Evolutionary conservation across 148 eudicot genomes (phyloP).

Genomic region (Amaranthus cruentus): DNA sequence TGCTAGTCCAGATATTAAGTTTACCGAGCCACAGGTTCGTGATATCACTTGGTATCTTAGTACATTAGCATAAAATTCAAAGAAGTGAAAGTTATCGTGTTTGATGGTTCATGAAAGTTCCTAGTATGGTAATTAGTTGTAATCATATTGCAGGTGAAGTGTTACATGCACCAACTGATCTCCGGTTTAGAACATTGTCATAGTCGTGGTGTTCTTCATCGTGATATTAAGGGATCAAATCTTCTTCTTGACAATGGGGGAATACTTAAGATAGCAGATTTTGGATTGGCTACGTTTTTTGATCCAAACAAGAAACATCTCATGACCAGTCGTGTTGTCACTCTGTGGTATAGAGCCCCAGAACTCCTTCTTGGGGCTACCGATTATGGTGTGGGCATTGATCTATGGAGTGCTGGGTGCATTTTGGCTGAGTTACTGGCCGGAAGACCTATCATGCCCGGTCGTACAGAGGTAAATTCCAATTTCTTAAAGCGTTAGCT

Average conservation of each 20-base stretch:
- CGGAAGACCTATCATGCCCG: conserved; percentile 77
- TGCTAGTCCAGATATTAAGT: conserved; percentile 84
- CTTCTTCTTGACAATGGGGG: conserved; percentile 82
- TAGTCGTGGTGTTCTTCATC: conserved; percentile 73
- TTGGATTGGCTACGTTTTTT: conserved; percentile 77
- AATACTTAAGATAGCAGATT: conserved; percentile 79
- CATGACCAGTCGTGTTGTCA: conserved; percentile 95
- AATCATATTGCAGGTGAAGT: conserved; percentile 55
- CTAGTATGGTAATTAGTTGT: conserved; percentile 9
- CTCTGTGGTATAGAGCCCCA: conserved; percentile 92
- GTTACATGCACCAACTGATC: conserved; percentile 69
- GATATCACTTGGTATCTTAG: neutral
- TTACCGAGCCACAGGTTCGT: conserved; percentile 79
- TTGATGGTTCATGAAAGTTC: neutral
- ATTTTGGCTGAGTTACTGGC: conserved; percentile 70
- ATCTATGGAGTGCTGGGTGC: conserved; percentile 95
- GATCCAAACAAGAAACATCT: conserved; percentile 80
- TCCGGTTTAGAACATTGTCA: conserved; percentile 97
- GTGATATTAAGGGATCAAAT: conserved; percentile 92
- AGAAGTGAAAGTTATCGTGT: neutral
- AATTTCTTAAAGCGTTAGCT: neutral
- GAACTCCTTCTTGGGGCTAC: conserved; percentile 94
- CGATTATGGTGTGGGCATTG: conserved; percentile 82
- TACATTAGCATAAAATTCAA: neutral
- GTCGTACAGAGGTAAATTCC: conserved; percentile 55